Evolutionary conservation across 2,329 filamentous ascomycete genomes (phyloP).

Genomic region (Aspergillus vadensis): DNA sequence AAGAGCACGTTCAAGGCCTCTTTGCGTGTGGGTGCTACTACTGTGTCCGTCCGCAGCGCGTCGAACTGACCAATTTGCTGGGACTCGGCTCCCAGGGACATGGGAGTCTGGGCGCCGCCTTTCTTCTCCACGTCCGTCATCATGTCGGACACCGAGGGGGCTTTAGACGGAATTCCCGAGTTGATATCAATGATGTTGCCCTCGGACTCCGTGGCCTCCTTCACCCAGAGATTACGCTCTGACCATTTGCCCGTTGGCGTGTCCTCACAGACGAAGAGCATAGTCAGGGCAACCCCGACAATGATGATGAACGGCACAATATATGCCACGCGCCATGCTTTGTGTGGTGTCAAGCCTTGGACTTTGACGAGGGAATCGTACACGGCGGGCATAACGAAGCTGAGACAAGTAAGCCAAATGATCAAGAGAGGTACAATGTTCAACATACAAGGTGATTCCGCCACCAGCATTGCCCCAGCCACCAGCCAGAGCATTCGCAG

Average conservation of each 20-base stretch:
- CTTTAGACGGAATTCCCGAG: conserved; percentile 24
- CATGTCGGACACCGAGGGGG: conserved; percentile 29
- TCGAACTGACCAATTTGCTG: conserved; percentile 53
- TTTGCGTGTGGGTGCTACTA: conserved; percentile 62
- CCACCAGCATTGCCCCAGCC: conserved; percentile 87
- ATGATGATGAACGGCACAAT: conserved; percentile 81
- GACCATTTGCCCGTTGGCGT: conserved; percentile 82
- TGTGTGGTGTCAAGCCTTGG: conserved; percentile 62
- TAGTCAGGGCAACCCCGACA: conserved; percentile 63
- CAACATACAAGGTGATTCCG: conserved; percentile 72
- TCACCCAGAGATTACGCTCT: conserved; percentile 64
- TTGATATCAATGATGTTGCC: conserved; percentile 36
- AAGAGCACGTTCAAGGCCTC: conserved; percentile 64
- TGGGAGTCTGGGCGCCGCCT: conserved; percentile 25
- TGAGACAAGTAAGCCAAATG: conserved; percentile 17
- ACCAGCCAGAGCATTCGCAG: conserved; percentile 80
- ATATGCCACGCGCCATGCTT: conserved; percentile 83
- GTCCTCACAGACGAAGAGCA: conserved; percentile 76
- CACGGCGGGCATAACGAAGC: conserved; percentile 86
- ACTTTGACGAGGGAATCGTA: conserved; percentile 71
- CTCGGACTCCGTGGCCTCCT: conserved; percentile 40
- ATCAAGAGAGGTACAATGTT: too few relatives aligned
- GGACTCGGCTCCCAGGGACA: conserved; percentile 39
- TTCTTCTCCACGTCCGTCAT: conserved; percentile 39
- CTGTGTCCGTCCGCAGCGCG: conserved; percentile 59